A percentile compares a stretch with the other conserved stretches of the same genome.
These are phyloP conservation scores for Ogataea siamensis DNA, from an alignment of 805 yeast species.

Conservation along the genomic window DNA sequence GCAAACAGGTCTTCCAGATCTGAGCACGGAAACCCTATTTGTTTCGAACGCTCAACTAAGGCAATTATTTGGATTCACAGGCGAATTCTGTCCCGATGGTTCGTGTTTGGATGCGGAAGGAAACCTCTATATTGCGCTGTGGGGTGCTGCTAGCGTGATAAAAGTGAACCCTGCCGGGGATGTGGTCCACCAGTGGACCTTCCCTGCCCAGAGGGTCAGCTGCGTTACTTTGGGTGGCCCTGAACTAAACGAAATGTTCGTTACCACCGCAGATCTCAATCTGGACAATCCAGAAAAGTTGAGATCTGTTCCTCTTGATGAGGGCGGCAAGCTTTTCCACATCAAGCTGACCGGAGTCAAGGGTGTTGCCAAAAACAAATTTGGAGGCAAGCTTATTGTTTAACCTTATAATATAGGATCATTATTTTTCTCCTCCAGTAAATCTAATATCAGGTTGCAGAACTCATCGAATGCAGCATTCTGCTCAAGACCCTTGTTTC, in stretches of 20 bases:
- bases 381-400: conserved; percentile 25
- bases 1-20: conserved; percentile 31
- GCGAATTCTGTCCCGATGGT: conserved; percentile 80
- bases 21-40: conserved; percentile 38
- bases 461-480: conserved; percentile 73
- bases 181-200: conserved; percentile 45
- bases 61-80: conserved; percentile 15
- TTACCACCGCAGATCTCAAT: conserved; percentile 62
- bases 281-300: conserved; percentile 38
- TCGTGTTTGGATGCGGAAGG: conserved; percentile 55
- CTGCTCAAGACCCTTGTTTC: conserved; percentile 64
- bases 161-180: conserved; percentile 50
- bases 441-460: conserved; percentile 40
- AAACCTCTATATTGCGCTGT: conserved; percentile 64
- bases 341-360: conserved; percentile 38
- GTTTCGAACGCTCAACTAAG: conserved; percentile 30
- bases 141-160: conserved; percentile 56
- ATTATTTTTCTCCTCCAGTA: neutral
- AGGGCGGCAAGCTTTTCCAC: conserved; percentile 61
- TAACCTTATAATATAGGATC: conserved; percentile 10
- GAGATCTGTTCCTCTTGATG: conserved; percentile 36
- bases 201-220: conserved; percentile 62
- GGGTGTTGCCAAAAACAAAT: conserved; percentile 34
- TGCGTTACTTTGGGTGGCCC: conserved; percentile 71
- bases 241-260: conserved; percentile 53